A percentile compares a stretch with the other conserved stretches of the same genome.
Conservation (phyloP, 805 yeast species). For the Saturnispora saitoi region DNA sequence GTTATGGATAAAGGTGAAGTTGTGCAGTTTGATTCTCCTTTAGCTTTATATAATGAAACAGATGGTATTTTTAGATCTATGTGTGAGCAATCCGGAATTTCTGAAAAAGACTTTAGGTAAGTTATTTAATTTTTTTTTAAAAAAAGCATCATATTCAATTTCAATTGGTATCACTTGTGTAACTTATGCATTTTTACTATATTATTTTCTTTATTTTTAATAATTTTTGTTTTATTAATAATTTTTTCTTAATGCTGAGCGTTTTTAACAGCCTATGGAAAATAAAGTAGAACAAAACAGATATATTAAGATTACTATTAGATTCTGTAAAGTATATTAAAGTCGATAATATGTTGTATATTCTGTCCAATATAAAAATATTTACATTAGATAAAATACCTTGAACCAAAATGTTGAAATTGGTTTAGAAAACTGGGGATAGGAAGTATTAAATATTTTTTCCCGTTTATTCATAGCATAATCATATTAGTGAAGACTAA, state of each 20-base stretch:
- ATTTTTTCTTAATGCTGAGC: not conserved
- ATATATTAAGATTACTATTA: no score
- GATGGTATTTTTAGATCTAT: constrained; percentile 42
- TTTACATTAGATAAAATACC: no score
- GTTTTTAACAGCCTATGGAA: no score
- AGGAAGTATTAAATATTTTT: no score
- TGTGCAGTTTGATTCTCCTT: constrained; percentile 48
- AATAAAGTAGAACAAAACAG: no score
- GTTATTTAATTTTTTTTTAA: not conserved
- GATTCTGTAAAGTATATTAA: no score
- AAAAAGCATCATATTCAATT: not conserved
- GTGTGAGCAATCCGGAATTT: constrained; percentile 44
- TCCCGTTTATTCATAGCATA: no score
- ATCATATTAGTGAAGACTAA: no score
- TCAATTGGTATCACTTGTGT: not conserved
- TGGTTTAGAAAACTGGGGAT: no score
- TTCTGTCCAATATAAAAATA: no score
- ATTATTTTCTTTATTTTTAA: not conserved
- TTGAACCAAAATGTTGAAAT: no score
- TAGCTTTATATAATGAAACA: constrained; percentile 35
- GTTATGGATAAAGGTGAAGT: constrained; percentile 52
- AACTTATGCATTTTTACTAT: not conserved
- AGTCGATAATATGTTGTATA: no score
- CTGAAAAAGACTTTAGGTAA: constrained; percentile 4
- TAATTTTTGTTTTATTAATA: not conserved